Base-by-base conservation (phyloP, 2,329 filamentous ascomycete species). In the Hortaea werneckii region DNA sequence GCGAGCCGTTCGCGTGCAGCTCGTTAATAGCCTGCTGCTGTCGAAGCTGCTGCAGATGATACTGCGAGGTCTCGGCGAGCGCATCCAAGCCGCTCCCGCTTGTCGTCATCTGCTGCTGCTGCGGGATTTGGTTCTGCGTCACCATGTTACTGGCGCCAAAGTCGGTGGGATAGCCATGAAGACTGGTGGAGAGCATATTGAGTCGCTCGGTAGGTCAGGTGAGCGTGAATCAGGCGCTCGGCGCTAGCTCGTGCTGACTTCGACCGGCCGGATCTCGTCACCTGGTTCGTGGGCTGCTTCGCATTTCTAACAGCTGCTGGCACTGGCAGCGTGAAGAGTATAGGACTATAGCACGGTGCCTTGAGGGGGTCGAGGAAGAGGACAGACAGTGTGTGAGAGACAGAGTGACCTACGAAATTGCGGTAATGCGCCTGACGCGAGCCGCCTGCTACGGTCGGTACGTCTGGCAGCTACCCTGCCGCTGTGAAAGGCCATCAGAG, bases 1-100 rank as follows among this genome's bases (percentile, higher is more conserved):
- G 49, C 27, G 50, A 50, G 29, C 41, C 43, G 28, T 38, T 47
- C 30, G 54, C 56, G 47, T 67, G 66, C 43, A 62, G 62, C 44
- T 67, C 65, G 11, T 56, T 47, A 9, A 51, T 50, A 37, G 43
- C 41, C 32, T 59, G 52, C 50, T 76, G 74, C 57, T 76, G 79
- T 53, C 83, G 79, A 42, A 85, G 68, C 57, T 85, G 80, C 53
- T 87, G 83, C 49, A 87, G 71, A 12, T 81, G 76, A 67, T 88
- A 88, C 56, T 86, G 83, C 9, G 84, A 82, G 34, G 77, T 76
- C 52, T 85, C 81, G 5, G 79, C 75, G 40, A 88, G 75, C 5
- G 78, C 74, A 53, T 87, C 82, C 48, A 89, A 51, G 37, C 60
- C 60, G 26, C 49, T 50, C 9, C 32, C 32, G n/a, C 9, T n/a